Evolutionary conservation across 1,284 basidiomycete genomes (phyloP).

Genomic region (Tilletia indica): DNA sequence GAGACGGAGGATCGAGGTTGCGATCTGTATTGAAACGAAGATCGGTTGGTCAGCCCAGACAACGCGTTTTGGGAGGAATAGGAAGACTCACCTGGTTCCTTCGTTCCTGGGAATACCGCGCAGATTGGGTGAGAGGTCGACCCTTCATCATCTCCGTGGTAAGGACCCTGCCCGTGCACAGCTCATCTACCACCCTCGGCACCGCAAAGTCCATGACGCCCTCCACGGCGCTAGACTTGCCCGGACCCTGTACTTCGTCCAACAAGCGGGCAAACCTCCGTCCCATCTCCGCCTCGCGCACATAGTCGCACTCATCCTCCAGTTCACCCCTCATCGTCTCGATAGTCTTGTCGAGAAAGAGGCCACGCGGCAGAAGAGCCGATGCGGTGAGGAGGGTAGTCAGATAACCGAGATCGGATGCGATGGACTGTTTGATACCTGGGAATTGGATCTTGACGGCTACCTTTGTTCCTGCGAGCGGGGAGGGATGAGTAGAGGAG

Average conservation of each 20-base stretch:
- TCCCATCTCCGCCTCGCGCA: constrained; percentile 77
- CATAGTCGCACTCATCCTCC: constrained; percentile 92
- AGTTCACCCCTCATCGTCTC: constrained; percentile 85
- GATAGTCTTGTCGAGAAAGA: constrained; percentile 75
- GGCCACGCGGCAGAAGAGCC: constrained; percentile 75
- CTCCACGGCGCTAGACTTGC: constrained; percentile 44
- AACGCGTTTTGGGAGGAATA: no score
- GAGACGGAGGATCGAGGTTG: constrained; percentile 75
- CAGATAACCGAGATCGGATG: constrained; percentile 82
- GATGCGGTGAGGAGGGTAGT: constrained; percentile 79
- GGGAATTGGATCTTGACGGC: constrained; percentile 98
- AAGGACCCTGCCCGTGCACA: constrained; percentile 76
- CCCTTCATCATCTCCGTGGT: constrained; percentile 87
- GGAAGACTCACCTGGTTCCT: constrained; percentile 68
- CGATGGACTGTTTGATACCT: constrained; percentile 80
- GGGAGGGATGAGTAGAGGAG: constrained; percentile 27
- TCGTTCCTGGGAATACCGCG: constrained; percentile 65
- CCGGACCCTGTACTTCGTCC: not conserved
- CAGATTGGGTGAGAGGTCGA: constrained; percentile 71
- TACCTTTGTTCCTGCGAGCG: constrained; percentile 57
- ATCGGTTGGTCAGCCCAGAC: no score
- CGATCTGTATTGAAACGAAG: constrained; percentile 65
- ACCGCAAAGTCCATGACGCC: constrained; percentile 71
- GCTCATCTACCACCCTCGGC: constrained; percentile 74
- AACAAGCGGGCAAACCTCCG: constrained; percentile 62